Base-by-base conservation (phyloP, 371 early-diverging fungal genomes). In the Funneliformis caledonium region DNA sequence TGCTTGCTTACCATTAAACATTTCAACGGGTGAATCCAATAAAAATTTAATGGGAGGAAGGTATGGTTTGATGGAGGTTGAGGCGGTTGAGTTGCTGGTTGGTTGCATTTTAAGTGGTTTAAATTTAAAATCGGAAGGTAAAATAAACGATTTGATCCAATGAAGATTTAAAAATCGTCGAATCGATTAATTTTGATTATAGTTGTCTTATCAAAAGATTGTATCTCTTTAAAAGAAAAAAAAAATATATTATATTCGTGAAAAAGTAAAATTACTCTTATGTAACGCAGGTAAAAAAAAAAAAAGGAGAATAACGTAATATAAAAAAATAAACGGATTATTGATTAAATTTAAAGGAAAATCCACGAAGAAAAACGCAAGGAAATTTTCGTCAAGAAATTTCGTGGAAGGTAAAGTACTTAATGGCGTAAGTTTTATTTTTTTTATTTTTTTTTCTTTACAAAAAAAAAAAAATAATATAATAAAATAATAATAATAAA, bases 31-130 rank as follows among this genome's bases (percentile, higher is more conserved):
- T 26, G 31, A 64, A 19, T 64, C 64, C 64, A 64, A 64, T 12
- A 64, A 33, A 31, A 12, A 64, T 64, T 64, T 64, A 33, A 64
- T 64, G 12, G 64, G 26, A 64, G 64, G 64, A 33, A 64, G 64
- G 5, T 12, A 60, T n/a, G 64, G 26, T 26, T 26, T 62, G 16
- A 16, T 52, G 1, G 52, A 5, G 5, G 56, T 19, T 7, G 56
- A 19, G 16, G 5, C 56, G 19, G 56, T 19, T 10, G 47, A 47
- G 47, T 47, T 47, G 7, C 1, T 7, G 16, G 56, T 56, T 7
- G 56, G 1, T 56, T 56, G 56, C 56, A 56, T 56, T 56, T 56
- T 56, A 16, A 16, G 19, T 19, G 16, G 2, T 52, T 52, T 52
- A 16, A 16, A 12, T 52, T 52, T 52, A 19, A 56, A 56, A 56